Evolutionary conservation across 768 basidiomycete species (phyloP).

Genomic region (Auriscalpium microsporum): DNA sequence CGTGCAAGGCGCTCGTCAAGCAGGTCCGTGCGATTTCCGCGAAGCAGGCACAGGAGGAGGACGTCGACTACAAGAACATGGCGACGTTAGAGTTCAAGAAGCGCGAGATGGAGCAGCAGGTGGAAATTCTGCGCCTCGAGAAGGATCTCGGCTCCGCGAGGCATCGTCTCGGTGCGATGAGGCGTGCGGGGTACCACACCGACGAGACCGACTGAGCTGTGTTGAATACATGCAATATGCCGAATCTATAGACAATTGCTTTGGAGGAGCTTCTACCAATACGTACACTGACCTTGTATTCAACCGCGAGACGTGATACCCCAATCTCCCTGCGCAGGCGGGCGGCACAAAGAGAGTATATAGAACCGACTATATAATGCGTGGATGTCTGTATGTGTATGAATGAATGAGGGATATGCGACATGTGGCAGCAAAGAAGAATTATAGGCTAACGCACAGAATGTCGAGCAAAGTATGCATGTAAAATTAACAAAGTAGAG

Average conservation of each 20-base stretch:
- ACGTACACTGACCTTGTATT: too few relatives aligned
- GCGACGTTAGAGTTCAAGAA: slow-evolving; percentile 93
- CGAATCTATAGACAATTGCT: background rate
- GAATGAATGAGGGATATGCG: background rate
- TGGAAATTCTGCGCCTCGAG: slow-evolving; percentile 94
- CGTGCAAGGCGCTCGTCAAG: slow-evolving; percentile 91
- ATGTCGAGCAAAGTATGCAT: background rate
- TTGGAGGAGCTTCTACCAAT: too few relatives aligned
- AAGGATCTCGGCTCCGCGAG: slow-evolving; percentile 88
- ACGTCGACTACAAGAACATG: slow-evolving; percentile 85
- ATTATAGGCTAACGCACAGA: background rate
- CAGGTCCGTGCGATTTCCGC: slow-evolving; percentile 95
- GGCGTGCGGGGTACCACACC: slow-evolving; percentile 84
- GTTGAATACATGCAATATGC: background rate
- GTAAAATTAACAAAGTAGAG: background rate
- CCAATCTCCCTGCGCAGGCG: too few relatives aligned
- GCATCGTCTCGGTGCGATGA: slow-evolving; percentile 75
- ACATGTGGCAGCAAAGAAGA: background rate
- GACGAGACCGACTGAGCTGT: slow-evolving; percentile 49
- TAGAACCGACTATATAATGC: background rate
- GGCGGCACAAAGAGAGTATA: slow-evolving; percentile 1
- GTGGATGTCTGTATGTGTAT: too few relatives aligned
- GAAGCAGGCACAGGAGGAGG: slow-evolving; percentile 69
- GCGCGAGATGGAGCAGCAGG: slow-evolving; percentile 98
- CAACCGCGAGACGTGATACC: too few relatives aligned